phyloP scores from a whole-genome alignment of 257 asterid genomes.

The Euphrasia confusa region DNA sequence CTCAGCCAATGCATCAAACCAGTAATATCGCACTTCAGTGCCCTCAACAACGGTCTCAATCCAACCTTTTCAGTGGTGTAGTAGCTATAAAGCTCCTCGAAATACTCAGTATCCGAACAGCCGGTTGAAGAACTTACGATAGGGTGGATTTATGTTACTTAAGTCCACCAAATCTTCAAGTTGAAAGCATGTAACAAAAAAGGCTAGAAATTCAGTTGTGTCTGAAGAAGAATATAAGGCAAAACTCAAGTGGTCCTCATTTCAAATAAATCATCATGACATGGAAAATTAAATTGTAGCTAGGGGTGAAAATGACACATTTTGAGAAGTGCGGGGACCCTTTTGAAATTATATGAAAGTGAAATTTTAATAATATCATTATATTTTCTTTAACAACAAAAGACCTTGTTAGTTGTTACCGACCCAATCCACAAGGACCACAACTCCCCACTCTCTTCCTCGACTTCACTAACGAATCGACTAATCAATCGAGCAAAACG shows the following conservation, averaged over 20 bases:
- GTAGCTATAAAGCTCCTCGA: constrained; percentile 88
- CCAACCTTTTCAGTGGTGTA: constrained; percentile 86
- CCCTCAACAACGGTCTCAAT: constrained; percentile 75
- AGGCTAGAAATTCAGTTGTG: too few relatives aligned
- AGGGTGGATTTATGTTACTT: background rate
- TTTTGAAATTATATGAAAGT: too few relatives aligned
- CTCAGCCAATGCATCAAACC: constrained; percentile 98
- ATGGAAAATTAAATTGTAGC: background rate
- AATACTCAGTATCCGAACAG: constrained; percentile 85
- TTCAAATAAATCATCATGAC: constrained; percentile 14
- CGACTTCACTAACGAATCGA: constrained; percentile 52
- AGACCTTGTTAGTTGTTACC: constrained; percentile 39
- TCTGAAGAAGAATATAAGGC: too few relatives aligned
- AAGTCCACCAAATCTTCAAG: background rate
- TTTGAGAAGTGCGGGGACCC: background rate
- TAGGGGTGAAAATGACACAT: constrained; percentile 3
- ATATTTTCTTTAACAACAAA: constrained; percentile 33
- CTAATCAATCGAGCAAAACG: constrained; percentile 26
- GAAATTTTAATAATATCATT: background rate
- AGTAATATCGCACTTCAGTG: constrained; percentile 85
- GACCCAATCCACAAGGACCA: constrained; percentile 94
- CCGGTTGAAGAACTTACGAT: constrained; percentile 97
- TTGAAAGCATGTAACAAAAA: background rate
- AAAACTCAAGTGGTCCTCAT: constrained; percentile 16
- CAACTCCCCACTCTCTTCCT: constrained; percentile 43